Evolutionary conservation across 148 eudicot species (phyloP), one percentile per base, ranked within the genome.

Genomic region (Beta vulgaris): DNA sequence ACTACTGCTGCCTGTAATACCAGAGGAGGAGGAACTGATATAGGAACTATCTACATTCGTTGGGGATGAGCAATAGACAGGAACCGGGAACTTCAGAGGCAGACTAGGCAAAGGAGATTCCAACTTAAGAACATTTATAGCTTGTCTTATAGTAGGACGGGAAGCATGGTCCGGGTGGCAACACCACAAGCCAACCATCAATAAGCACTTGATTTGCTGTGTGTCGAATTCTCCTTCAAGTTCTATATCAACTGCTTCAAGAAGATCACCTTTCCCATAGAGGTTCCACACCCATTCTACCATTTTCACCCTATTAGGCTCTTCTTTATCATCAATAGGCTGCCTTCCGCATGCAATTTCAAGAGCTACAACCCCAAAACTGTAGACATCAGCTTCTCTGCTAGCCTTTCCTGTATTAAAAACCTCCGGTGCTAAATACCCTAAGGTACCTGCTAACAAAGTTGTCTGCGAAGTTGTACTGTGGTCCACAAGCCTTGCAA

Each of bases 101-200:
- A 83, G 67, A 34, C 6, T 77, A 0, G 88, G 88, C 60, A 78
- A 35, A 3, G 81, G 69, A 2, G 83, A 75, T 62, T 89, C 90
- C 62, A 75, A 84, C 71, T 72, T 82, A 3, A 89, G 81, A 21
- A 76, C 88, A 21, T 73, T 80, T 31, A 73, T 68, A 0, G 73
- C 93, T 78, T 87, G 89, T 69, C 79, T 73, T 32, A 87, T 87
- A 0, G 91, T 79, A 9, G 93, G 91, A 49, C 93, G 62, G 21
- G 37, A 16, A 12, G 48, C 82, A 5, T 53, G 36, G 86, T n/a
- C n/a, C n/a, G n/a, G n/a, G n/a, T n/a, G n/a, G 18, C 66, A 32
- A 34, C 89, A 86, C 89, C 93, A 90, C 49, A 87, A 60, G 26
- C 88, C 89, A 0, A 80, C 81, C 25, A 83, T 79, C 83, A 87